Conservation (phyloP, 495 filamentous ascomycete genomes). For the Neurospora tetrasperma region DNA sequence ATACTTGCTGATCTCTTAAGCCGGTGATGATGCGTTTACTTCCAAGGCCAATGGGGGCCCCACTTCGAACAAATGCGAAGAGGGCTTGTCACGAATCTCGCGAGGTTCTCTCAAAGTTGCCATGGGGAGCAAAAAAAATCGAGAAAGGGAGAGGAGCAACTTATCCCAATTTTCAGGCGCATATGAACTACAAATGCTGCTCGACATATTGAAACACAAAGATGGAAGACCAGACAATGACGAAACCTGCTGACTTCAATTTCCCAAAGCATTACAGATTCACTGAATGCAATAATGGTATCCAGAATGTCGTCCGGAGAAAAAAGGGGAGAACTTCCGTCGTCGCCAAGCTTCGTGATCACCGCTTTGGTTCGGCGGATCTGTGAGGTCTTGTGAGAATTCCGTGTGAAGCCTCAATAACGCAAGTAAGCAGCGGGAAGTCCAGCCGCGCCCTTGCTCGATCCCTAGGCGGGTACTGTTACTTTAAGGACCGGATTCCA, state of each 20-base stretch:
- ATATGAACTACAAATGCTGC: neutral
- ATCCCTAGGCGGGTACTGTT: neutral
- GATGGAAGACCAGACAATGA: neutral
- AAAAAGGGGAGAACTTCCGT: neutral
- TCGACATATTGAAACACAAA: neutral
- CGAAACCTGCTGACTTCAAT: neutral
- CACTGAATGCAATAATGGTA: neutral
- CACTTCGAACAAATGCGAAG: neutral
- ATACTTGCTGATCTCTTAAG: neutral
- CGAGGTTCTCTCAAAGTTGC: neutral
- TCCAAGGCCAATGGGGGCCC: neutral
- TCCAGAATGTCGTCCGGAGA: neutral
- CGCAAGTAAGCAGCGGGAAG: neutral
- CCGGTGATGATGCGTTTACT: neutral
- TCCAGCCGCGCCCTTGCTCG: neutral
- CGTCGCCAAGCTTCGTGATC: neutral
- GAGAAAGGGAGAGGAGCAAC: neutral
- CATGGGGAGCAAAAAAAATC: neutral
- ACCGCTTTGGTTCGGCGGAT: neutral
- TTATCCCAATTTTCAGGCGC: neutral
- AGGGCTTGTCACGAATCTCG: neutral
- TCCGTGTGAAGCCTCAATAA: neutral
- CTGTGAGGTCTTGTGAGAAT: neutral
- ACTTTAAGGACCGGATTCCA: neutral
- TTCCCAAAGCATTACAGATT: neutral